phyloP scores from a whole-genome alignment of 208 protist genomes.

The Crithidia sp. region DNA sequence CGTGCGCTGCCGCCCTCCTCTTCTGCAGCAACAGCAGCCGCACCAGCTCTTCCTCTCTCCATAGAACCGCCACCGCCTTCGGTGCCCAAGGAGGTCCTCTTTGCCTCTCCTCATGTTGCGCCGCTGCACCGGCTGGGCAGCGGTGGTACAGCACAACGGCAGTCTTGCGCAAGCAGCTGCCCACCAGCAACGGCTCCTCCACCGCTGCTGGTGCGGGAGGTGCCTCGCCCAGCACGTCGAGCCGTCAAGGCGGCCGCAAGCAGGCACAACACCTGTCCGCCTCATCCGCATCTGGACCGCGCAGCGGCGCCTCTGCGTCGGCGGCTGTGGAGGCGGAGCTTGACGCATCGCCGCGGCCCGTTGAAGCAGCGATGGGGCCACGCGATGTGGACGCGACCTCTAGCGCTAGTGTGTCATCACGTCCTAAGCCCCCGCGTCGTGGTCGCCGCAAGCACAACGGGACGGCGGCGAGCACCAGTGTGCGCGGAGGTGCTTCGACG shows the following conservation, averaged over 20 bases:
- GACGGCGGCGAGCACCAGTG: background rate
- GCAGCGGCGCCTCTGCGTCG: background rate
- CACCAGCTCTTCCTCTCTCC: background rate
- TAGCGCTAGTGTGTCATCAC: background rate
- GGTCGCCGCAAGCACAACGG: conserved; percentile 11
- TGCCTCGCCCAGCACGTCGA: conserved; percentile 1
- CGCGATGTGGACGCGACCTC: background rate
- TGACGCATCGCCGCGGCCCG: background rate
- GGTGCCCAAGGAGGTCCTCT: background rate
- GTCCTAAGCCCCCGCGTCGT: conserved; percentile 4
- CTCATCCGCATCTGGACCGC: background rate
- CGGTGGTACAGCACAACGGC: conserved; percentile 30
- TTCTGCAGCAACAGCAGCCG: background rate
- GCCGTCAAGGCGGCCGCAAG: conserved; percentile 10
- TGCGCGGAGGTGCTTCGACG: background rate
- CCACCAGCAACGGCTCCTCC: conserved; percentile 26
- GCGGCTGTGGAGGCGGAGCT: conserved; percentile 20
- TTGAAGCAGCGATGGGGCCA: background rate
- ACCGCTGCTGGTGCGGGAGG: background rate
- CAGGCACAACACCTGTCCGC: conserved; percentile 5
- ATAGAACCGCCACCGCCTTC: conserved; percentile 26
- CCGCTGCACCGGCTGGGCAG: conserved; percentile 2
- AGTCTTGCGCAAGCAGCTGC: conserved; percentile 23
- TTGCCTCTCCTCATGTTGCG: background rate
- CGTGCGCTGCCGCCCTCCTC: conserved; percentile 1